Base-by-base conservation (phyloP, 768 basidiomycete genomes). In the Podaxis pistillaris region DNA sequence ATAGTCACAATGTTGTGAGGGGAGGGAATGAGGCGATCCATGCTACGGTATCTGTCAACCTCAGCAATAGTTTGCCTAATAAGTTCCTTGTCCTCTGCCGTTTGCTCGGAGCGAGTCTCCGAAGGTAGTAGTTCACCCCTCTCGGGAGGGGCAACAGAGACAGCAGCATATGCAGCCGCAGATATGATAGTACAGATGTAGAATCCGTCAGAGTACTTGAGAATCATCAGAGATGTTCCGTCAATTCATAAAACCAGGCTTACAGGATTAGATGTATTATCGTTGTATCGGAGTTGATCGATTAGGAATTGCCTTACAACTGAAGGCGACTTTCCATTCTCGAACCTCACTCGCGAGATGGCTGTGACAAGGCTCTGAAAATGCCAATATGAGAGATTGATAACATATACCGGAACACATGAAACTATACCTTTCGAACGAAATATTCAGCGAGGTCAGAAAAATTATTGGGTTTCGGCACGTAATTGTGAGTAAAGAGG, bases 381-480 rank as follows among this genome's bases (percentile, higher is more conserved):
- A 9, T 33, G 33, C 0, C 19, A 24, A 12, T 4, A 67, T 54
- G 47, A 37, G 1, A 51, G 33, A 63, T 17, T 65, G 37, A 58
- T 28, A 38, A 38, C 55, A 9, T 33, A 60, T 44, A 7, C 60
- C 47, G 40, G 26, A 28, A 2, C 49, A 40, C 15, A 57, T 64
- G 51, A 28, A 19, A 46, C 70, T 81, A 58, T 63, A 92, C 96
- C 86, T 96, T 96, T 67, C 93, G 90, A 28, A 98, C 91, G 68
- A 97, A 96, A 72, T 98, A 98, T 67, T 97, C 93, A 0, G 94
- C 76, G 33, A 97, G 77, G 67, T 97, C 93, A 60, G 88, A 85
- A 73, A 98, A 98, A 68, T 97, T 90, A 70, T 98, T 98, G 15
- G 96, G 93, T 67, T 92, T 89, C 1, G 96, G 96, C n/a, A 96